These are phyloP conservation scores for Coemansia sp. DNA, from an alignment of 192 early-diverging fungal species.

Conservation along the genomic window DNA sequence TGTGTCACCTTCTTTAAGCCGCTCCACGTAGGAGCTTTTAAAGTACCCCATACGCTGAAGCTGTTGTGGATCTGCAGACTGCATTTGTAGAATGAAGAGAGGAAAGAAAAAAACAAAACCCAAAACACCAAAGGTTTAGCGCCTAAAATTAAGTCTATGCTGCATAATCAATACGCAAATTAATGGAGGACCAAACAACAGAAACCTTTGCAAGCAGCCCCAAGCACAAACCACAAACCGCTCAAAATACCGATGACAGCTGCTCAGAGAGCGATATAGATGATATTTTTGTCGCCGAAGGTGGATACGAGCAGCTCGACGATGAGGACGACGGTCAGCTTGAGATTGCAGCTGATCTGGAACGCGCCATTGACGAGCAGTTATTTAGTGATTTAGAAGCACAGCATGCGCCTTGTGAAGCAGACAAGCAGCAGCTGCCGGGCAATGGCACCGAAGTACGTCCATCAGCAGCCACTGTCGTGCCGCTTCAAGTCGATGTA, in stretches of 20 bases:
- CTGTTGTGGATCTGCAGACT: conserved; percentile 24
- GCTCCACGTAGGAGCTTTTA: conserved; percentile 44
- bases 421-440: not conserved
- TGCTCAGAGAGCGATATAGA: not conserved
- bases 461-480: not conserved
- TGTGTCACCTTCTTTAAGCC: conserved; percentile 48
- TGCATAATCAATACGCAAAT: not conserved
- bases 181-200: not conserved
- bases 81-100: conserved; percentile 6
- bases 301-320: conserved; percentile 17
- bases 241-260: not conserved
- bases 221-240: not conserved
- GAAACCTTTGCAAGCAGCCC: not conserved
- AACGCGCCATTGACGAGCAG: conserved; percentile 9
- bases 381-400: conserved; percentile 10
- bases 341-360: conserved; percentile 5
- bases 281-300: conserved; percentile 34
- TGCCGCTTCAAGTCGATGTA: conserved; percentile 22
- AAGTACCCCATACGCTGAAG: conserved; percentile 31
- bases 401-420: not conserved
- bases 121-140: no score
- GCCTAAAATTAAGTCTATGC: no score
- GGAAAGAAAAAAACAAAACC: not conserved
- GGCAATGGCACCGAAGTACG: not conserved
- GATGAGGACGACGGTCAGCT: conserved; percentile 2